Evolutionary conservation across 495 filamentous ascomycete species (phyloP).

Genomic region (Peziza echinospora): DNA sequence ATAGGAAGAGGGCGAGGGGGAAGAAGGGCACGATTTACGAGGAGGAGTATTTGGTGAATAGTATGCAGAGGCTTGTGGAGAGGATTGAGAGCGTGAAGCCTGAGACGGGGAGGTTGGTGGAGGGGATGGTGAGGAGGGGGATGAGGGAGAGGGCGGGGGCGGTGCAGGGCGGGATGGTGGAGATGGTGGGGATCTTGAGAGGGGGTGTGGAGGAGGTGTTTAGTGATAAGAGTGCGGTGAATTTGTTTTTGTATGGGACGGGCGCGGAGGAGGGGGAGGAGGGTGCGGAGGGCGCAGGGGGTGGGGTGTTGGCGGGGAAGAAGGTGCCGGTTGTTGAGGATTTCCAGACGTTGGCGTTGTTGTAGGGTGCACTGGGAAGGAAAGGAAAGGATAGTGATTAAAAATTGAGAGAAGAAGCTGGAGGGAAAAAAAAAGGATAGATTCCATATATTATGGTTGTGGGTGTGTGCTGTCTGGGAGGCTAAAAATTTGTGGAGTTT

Average conservation of each 20-base stretch:
- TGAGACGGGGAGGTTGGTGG: conserved; percentile 50
- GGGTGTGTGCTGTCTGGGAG: too few relatives aligned
- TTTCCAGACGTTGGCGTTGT: conserved; percentile 15
- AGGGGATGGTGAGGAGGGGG: conserved; percentile 48
- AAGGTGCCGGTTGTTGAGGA: conserved; percentile 26
- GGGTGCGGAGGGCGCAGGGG: conserved; percentile 20
- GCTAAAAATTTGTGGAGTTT: too few relatives aligned
- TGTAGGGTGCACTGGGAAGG: too few relatives aligned
- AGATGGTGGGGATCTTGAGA: conserved; percentile 47
- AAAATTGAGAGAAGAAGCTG: too few relatives aligned
- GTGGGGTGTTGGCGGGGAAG: conserved; percentile 13
- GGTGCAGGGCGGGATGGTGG: conserved; percentile 46
- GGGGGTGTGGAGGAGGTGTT: conserved; percentile 48
- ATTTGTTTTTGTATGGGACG: conserved; percentile 6
- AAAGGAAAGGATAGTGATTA: too few relatives aligned
- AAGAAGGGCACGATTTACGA: conserved; percentile 95
- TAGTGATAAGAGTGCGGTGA: conserved; percentile 18
- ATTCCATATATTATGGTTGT: too few relatives aligned
- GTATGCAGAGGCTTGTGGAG: conserved; percentile 62
- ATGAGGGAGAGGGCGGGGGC: conserved; percentile 76
- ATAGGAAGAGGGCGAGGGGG: conserved; percentile 81
- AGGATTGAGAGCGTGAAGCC: conserved; percentile 46
- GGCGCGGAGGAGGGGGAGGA: conserved; percentile 15
- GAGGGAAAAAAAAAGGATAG: too few relatives aligned
- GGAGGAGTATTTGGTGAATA: conserved; percentile 85